Evolutionary conservation across 2,329 filamentous ascomycete genomes (phyloP).

Genomic region (Ramularia endophylla): DNA sequence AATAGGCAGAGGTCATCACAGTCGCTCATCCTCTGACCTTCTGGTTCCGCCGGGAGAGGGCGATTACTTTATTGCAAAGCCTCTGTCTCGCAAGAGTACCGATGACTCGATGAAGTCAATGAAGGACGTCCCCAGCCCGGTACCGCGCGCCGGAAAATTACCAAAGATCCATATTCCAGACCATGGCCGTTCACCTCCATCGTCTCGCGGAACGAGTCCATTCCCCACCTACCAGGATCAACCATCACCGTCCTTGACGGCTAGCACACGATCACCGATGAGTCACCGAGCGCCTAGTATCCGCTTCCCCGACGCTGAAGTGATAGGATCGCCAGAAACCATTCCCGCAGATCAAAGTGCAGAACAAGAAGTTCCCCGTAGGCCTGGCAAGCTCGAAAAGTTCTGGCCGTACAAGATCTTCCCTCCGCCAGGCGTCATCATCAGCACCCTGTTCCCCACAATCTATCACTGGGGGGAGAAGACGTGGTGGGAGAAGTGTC

Average conservation of each 20-base stretch:
- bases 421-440: constrained; percentile 64
- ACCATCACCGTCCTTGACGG: constrained; percentile 38
- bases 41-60: constrained; percentile 1
- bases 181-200: constrained; percentile 27
- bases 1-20: neutral
- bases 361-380: constrained; percentile 18
- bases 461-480: constrained; percentile 77
- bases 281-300: constrained; percentile 47
- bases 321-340: constrained; percentile 25
- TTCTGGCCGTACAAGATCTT: constrained; percentile 81
- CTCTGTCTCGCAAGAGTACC: constrained; percentile 9
- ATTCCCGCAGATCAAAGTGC: constrained; percentile 29
- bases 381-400: constrained; percentile 36
- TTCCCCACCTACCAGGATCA: constrained; percentile 61
- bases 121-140: constrained; percentile 18
- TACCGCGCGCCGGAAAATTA: constrained; percentile 29
- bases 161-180: constrained; percentile 39
- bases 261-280: constrained; percentile 15
- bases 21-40: constrained; percentile 1
- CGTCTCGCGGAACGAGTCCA: constrained; percentile 47
- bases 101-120: constrained; percentile 9
- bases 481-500: constrained; percentile 72
- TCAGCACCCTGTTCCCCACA: constrained; percentile 78
- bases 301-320: constrained; percentile 39
- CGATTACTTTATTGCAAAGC: constrained; percentile 11